These are phyloP conservation scores for Fereydounia khargensis DNA, from an alignment of 1,284 basidiomycete genomes.

Conservation along the genomic window DNA sequence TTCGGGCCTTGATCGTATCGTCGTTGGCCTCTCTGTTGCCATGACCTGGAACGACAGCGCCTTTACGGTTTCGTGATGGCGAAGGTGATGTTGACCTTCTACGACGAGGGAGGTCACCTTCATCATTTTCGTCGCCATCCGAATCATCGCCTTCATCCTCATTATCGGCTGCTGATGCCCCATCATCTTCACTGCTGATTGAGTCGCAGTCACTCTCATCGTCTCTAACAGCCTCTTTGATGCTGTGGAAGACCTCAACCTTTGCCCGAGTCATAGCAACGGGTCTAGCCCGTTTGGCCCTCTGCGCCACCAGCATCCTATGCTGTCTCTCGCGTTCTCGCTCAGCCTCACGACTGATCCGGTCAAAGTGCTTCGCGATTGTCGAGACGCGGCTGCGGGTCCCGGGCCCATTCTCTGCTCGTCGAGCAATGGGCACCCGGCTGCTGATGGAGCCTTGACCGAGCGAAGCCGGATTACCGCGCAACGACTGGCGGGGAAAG, in stretches of 20 bases:
- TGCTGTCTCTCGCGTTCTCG: conserved; percentile 60
- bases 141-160: conserved; percentile 39
- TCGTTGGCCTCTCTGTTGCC: no score
- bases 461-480: no score
- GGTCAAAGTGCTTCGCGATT: conserved; percentile 62
- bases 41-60: no score
- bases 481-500: no score
- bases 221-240: conserved; percentile 87
- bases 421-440: conserved; percentile 23
- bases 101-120: no score
- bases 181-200: conserved; percentile 25
- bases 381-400: conserved; percentile 59
- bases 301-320: conserved; percentile 50
- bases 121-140: conserved; percentile 31
- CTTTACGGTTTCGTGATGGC: no score
- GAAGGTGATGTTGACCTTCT: no score
- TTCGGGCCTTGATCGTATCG: conserved; percentile 3
- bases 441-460: no score
- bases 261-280: conserved; percentile 84
- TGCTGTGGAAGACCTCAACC: conserved; percentile 84
- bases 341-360: conserved; percentile 62
- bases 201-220: conserved; percentile 60
- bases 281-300: conserved; percentile 71
- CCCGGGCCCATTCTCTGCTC: conserved; percentile 25
- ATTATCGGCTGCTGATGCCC: conserved; percentile 29